Conservation (phyloP, 2,329 filamentous ascomycete species). For the Scopulariopsis brevicaulis region DNA sequence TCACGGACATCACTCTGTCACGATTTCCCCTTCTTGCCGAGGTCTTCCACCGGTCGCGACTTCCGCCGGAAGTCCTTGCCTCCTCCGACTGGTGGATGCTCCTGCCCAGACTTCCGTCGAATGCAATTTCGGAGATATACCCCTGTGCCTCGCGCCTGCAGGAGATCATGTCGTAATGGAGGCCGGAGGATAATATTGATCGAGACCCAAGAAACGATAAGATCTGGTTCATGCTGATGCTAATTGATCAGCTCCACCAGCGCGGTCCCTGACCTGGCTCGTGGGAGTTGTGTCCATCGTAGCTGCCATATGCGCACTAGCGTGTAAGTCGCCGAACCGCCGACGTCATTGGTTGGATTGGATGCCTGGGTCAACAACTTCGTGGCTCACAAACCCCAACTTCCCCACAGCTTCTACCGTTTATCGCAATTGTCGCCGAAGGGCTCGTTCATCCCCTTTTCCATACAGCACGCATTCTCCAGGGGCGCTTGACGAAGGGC, state of each 20-base stretch:
- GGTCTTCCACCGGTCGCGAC: background rate
- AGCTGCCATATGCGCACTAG: background rate
- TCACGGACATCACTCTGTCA: too few species aligned
- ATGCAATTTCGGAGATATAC: background rate
- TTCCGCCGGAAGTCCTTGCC: background rate
- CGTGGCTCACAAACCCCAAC: background rate
- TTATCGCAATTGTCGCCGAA: background rate
- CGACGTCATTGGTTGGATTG: background rate
- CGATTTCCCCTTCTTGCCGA: background rate
- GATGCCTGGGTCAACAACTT: background rate
- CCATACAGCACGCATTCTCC: too few species aligned
- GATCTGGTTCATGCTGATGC: background rate
- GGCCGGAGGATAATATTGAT: background rate
- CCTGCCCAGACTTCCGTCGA: background rate
- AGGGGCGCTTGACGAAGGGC: too few species aligned
- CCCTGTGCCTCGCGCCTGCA: background rate
- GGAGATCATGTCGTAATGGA: too few species aligned
- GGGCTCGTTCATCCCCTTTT: background rate
- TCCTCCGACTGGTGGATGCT: background rate
- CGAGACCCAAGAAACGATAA: background rate
- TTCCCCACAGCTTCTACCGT: background rate
- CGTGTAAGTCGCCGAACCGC: background rate
- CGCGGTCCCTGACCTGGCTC: too few species aligned
- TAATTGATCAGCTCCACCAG: too few species aligned
- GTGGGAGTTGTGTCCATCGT: background rate